Conservation (phyloP, 2,329 filamentous ascomycete species). For the Aspergillus intermedius region DNA sequence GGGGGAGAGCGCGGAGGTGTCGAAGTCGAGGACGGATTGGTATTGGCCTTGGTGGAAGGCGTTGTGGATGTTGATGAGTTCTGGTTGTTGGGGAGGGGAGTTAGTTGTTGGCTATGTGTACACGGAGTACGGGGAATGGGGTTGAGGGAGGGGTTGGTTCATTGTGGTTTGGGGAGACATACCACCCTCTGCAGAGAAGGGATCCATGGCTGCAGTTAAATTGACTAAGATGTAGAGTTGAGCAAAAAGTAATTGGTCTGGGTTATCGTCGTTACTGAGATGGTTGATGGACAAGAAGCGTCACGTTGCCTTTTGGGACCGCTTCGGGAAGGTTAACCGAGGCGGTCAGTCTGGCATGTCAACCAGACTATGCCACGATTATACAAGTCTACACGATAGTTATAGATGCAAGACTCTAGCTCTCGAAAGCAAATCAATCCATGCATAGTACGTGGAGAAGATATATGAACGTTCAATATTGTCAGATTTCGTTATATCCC, state of each 20-base stretch:
- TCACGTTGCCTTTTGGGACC: slow-evolving; percentile 16
- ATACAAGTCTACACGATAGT: too few relatives aligned
- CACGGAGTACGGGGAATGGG: slow-evolving; percentile 4
- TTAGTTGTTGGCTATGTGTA: slow-evolving; percentile 2
- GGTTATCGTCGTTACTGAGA: neutral
- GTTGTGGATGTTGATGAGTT: slow-evolving; percentile 62
- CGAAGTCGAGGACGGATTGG: slow-evolving; percentile 77
- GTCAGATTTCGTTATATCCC: too few relatives aligned
- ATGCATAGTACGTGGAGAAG: too few relatives aligned
- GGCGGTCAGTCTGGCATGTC: neutral
- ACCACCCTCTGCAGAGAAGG: slow-evolving; percentile 60
- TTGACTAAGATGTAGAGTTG: slow-evolving; percentile 5
- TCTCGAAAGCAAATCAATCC: too few relatives aligned
- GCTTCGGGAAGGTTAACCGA: slow-evolving; percentile 9
- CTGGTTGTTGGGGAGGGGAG: slow-evolving; percentile 30
- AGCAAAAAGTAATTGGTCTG: neutral
- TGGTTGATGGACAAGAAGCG: slow-evolving; percentile 7
- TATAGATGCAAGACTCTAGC: too few relatives aligned
- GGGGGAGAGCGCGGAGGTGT: slow-evolving; percentile 68
- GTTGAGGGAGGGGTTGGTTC: neutral
- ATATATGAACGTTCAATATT: too few relatives aligned
- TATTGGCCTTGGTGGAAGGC: slow-evolving; percentile 74
- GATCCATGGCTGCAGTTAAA: slow-evolving; percentile 47
- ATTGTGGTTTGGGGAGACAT: slow-evolving; percentile 12
- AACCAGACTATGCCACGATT: too few relatives aligned